A percentile compares a stretch with the other conserved stretches of the same genome.
Conservation (phyloP, 768 basidiomycete species). For the Lenzites betulinus region DNA sequence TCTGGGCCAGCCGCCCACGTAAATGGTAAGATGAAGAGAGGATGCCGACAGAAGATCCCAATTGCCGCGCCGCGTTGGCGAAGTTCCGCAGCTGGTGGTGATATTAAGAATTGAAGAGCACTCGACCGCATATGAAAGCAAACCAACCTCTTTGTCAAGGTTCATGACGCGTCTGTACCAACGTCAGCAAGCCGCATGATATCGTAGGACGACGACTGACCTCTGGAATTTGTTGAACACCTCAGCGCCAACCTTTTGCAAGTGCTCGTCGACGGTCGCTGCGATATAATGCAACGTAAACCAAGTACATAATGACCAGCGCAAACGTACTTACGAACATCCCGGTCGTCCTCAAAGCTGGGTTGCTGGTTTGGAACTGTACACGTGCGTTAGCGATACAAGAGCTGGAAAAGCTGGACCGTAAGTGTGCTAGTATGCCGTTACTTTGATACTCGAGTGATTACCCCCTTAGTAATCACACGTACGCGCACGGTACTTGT, state of each 20-base stretch:
- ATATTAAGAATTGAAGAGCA: background rate
- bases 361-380: constrained; percentile 44
- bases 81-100: constrained; percentile 67
- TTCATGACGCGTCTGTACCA: constrained; percentile 53
- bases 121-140: constrained; percentile 1
- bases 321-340: constrained; percentile 55
- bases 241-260: constrained; percentile 68
- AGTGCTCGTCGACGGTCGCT: constrained; percentile 70
- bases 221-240: constrained; percentile 63
- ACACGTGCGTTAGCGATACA: background rate
- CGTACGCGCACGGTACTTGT: background rate
- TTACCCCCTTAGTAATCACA: background rate
- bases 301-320: background rate
- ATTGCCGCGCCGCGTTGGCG: constrained; percentile 72
- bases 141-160: constrained; percentile 61
- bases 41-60: constrained; percentile 77
- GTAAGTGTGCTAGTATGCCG: background rate
- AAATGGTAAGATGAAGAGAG: constrained; percentile 73
- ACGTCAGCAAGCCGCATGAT: background rate
- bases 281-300: background rate
- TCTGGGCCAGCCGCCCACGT: constrained; percentile 65
- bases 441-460: background rate
- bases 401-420: background rate
- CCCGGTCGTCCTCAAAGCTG: constrained; percentile 63
- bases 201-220: constrained; percentile 37